Percentiles rank a stretch among this genome's conserved stretches.
phyloP scores from a whole-genome alignment of 2,329 filamentous ascomycete species.

The Juglanconis oblonga region DNA sequence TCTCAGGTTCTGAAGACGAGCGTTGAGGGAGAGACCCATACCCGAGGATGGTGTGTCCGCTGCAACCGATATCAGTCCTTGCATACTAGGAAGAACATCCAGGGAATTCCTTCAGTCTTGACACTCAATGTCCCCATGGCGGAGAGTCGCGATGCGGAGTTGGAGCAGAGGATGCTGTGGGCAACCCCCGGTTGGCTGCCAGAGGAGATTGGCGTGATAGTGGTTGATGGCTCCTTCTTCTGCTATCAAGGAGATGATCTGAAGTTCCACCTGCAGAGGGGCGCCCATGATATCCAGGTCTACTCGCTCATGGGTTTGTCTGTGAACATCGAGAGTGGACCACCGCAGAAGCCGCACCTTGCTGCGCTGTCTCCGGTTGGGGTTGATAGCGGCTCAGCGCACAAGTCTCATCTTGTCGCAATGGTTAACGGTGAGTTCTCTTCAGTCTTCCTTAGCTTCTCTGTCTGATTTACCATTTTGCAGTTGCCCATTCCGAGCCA shows the following conservation, averaged over 20 bases:
- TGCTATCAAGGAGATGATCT: slow-evolving; percentile 94
- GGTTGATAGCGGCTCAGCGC: slow-evolving; percentile 79
- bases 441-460: not conserved
- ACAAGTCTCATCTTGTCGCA: slow-evolving; percentile 87
- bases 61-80: slow-evolving; percentile 91
- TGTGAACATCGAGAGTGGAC: slow-evolving; percentile 81
- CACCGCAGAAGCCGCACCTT: slow-evolving; percentile 83
- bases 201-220: slow-evolving; percentile 87
- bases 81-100: slow-evolving; percentile 78
- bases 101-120: slow-evolving; percentile 78
- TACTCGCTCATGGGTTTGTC: slow-evolving; percentile 91
- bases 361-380: slow-evolving; percentile 78
- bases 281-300: slow-evolving; percentile 76
- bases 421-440: slow-evolving; percentile 72
- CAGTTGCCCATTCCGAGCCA: slow-evolving; percentile 65
- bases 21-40: slow-evolving; percentile 84
- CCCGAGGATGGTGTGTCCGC: slow-evolving; percentile 87
- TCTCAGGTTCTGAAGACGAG: slow-evolving; percentile 90
- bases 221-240: slow-evolving; percentile 87
- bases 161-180: slow-evolving; percentile 80
- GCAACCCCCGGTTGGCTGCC: slow-evolving; percentile 86
- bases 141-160: slow-evolving; percentile 33
- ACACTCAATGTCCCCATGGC: slow-evolving; percentile 81
- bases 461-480: not conserved
- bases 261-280: slow-evolving; percentile 73